Evolutionary conservation across 2,329 filamentous ascomycete species (phyloP).

Genomic region (Cylindrodendrum hubeiense): DNA sequence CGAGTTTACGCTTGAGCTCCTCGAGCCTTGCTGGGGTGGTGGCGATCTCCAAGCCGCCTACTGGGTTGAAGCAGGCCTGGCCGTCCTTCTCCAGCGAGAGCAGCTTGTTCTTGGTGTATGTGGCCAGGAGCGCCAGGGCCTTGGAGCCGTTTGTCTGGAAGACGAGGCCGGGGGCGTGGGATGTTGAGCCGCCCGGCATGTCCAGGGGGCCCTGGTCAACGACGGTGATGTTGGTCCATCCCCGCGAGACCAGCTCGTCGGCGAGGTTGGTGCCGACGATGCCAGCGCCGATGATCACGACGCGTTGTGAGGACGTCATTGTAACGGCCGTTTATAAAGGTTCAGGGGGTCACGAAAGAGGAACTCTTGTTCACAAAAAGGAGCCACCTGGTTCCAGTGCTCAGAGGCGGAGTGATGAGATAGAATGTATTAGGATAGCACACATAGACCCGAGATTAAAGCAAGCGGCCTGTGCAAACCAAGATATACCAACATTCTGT

Average conservation of each 20-base stretch:
- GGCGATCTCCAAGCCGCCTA: constrained; percentile 73
- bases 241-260: constrained; percentile 71
- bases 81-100: constrained; percentile 58
- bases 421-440: neutral
- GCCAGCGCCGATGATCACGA: constrained; percentile 73
- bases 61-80: constrained; percentile 68
- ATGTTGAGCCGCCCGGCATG: constrained; percentile 75
- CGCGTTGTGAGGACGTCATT: constrained; percentile 51
- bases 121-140: constrained; percentile 69
- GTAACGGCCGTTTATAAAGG: too few species aligned
- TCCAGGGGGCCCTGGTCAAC: constrained; percentile 72
- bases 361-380: too few species aligned
- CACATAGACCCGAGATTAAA: too few species aligned
- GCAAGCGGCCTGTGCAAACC: too few species aligned
- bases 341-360: too few species aligned
- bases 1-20: constrained; percentile 73
- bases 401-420: neutral
- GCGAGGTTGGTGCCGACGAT: constrained; percentile 75
- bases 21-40: constrained; percentile 69
- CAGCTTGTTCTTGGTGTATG: constrained; percentile 73
- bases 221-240: constrained; percentile 74
- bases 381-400: neutral
- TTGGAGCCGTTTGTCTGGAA: constrained; percentile 72
- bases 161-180: constrained; percentile 73
- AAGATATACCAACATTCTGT: neutral